Evolutionary conservation across 2,329 filamentous ascomycete species (phyloP), one percentile per base, ranked within the genome.

Genomic region (Phyllosticta paracitricarpa): DNA sequence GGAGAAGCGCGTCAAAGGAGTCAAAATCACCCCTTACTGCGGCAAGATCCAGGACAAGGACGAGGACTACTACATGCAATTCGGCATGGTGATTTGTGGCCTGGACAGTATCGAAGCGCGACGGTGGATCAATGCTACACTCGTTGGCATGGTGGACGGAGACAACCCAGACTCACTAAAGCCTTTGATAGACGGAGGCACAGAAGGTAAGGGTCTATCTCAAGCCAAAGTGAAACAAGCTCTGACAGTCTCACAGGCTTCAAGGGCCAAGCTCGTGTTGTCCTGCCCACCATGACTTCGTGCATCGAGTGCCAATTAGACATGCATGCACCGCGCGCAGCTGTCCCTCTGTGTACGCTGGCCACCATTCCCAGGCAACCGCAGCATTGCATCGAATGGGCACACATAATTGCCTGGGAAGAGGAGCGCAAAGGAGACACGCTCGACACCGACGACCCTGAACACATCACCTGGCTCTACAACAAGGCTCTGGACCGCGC

Each of bases 241-340:
- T 51, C 40, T 30, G 24, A 63, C 10, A 22, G 6, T n/a, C 22
- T 33, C 56, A 19, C 64, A 86, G 86, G 93, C 57, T 97, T 99
- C 84, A 99, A 97, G 77, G 94, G 94, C 58, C 95, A 99, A 73
- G 88, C 92, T 1, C 85, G 93, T 69, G 93, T 99, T 63, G 89
- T 99, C 63, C 79, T 97, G 24, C 94, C 94, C 0, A 92, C 90
- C 4, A 84, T 99, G 70, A 95, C 92, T 19, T 96, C 91, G 24
- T 99, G 94, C 73, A 95, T 99, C 69, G 94, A 99, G 78, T 99
- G 94, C 71, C 94, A 99, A 71, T 84, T 99, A 28, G 94, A 97
- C 72, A 97, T 99, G 89, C 92, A 97, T 73, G 93, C 94, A 0
- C 95, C 94, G n/a, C 85, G 93, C 59, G 89, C 91, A n/a, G 91